These are phyloP conservation scores for Brassica juncea DNA, from an alignment of 345 rosid species.

Conservation along the genomic window DNA sequence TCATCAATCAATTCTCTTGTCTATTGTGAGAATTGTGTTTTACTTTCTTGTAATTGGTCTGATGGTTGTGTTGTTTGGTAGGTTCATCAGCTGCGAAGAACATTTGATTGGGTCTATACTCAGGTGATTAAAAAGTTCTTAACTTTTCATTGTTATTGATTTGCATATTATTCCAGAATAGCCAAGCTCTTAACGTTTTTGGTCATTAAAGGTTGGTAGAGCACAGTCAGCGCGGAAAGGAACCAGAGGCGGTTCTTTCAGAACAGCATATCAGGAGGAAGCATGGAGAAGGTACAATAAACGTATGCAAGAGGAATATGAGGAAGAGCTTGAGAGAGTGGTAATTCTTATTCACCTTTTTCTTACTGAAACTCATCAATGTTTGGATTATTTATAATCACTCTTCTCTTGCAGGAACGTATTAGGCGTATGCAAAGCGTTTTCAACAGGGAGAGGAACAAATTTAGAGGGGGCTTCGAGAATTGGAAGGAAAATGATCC, in stretches of 20 bases:
- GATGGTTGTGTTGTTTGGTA: slow-evolving; percentile 44
- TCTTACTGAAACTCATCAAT: neutral
- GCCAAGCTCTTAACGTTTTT: no score
- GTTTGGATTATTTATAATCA: no score
- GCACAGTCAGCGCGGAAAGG: slow-evolving; percentile 59
- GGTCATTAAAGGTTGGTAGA: slow-evolving; percentile 57
- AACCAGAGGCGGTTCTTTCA: slow-evolving; percentile 57
- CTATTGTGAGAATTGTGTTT: neutral
- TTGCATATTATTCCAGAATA: no score
- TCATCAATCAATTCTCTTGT: neutral
- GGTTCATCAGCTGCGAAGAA: slow-evolving; percentile 80
- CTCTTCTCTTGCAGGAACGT: slow-evolving; percentile 61
- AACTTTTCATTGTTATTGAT: no score
- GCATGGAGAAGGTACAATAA: slow-evolving; percentile 85
- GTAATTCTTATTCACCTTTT: slow-evolving; percentile 48
- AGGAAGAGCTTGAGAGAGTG: slow-evolving; percentile 97
- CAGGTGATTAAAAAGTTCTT: slow-evolving; percentile 51
- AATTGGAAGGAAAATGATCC: slow-evolving; percentile 76
- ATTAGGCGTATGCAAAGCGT: slow-evolving; percentile 98
- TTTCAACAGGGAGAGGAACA: slow-evolving; percentile 86
- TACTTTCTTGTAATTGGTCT: slow-evolving; percentile 19
- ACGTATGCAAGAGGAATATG: slow-evolving; percentile 92
- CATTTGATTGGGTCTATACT: slow-evolving; percentile 70
- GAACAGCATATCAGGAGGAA: slow-evolving; percentile 79
- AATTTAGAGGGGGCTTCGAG: slow-evolving; percentile 67